Evolutionary conservation across 495 filamentous ascomycete genomes (phyloP).

Genomic region (Chaetomium cochliodes): DNA sequence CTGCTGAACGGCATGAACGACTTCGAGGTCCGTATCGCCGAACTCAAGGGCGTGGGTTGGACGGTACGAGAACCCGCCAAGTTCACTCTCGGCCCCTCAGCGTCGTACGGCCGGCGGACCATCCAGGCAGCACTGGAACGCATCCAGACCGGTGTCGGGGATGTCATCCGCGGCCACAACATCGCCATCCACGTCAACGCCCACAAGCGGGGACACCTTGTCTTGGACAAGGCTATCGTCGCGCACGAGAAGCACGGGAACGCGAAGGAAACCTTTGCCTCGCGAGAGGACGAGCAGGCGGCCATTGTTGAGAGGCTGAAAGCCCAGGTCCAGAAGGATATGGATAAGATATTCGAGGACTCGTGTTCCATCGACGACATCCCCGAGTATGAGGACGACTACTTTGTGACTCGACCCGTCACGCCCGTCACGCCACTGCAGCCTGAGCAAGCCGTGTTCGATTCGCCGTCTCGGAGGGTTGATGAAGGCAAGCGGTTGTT

Average conservation of each 20-base stretch:
- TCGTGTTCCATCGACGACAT: constrained; percentile 45
- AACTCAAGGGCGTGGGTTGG: constrained; percentile 45
- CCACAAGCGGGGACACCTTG: constrained; percentile 47
- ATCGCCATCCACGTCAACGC: constrained; percentile 44
- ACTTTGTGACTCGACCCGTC: constrained; percentile 11
- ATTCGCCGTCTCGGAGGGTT: too few species aligned
- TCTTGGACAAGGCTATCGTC: constrained; percentile 49
- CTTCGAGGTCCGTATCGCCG: constrained; percentile 43
- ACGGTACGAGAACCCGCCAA: constrained; percentile 38
- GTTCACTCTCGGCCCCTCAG: constrained; percentile 37
- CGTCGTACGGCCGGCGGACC: constrained; percentile 38
- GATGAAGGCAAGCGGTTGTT: too few species aligned
- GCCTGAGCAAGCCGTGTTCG: neutral
- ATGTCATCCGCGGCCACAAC: constrained; percentile 46
- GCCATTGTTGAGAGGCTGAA: constrained; percentile 37
- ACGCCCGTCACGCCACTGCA: constrained; percentile 18
- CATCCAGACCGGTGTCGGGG: constrained; percentile 46
- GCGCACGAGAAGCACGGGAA: constrained; percentile 36
- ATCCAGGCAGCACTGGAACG: constrained; percentile 46
- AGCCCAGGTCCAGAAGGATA: constrained; percentile 42
- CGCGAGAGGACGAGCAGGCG: constrained; percentile 26
- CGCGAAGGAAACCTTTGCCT: constrained; percentile 24
- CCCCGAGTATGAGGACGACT: constrained; percentile 31
- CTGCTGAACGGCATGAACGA: constrained; percentile 40
- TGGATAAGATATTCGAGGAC: constrained; percentile 48